A percentile compares a stretch with the other conserved stretches of the same genome.
phyloP scores from a whole-genome alignment of 345 rosid species.

The Streptanthus diversifolius region DNA sequence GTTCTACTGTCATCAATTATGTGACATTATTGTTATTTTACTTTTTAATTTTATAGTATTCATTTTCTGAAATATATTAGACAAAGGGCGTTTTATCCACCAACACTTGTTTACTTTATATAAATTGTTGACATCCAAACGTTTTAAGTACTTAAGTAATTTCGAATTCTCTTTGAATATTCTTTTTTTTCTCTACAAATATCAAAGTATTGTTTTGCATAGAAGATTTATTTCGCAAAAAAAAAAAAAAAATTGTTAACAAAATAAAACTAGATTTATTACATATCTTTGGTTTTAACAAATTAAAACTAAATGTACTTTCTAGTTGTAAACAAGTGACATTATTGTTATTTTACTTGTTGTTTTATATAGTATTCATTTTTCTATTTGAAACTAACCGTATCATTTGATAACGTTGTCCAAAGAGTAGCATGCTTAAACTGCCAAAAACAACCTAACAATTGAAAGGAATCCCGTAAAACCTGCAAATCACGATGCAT shows the following conservation, averaged over 20 bases:
- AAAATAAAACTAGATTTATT: too few relatives aligned
- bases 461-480: slow-evolving; percentile 25
- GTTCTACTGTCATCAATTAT: background rate
- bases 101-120: too few relatives aligned
- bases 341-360: background rate
- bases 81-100: too few relatives aligned
- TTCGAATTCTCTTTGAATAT: too few relatives aligned
- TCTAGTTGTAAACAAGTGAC: background rate
- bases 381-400: background rate
- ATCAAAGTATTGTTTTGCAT: too few relatives aligned
- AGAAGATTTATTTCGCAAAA: too few relatives aligned
- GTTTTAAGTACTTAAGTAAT: too few relatives aligned
- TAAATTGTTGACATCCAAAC: too few relatives aligned
- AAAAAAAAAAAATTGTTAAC: too few relatives aligned
- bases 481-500: slow-evolving; percentile 30
- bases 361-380: background rate
- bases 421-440: slow-evolving; percentile 13
- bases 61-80: background rate
- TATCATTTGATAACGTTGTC: slow-evolving; percentile 1
- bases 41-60: background rate
- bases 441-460: slow-evolving; percentile 11
- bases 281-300: too few relatives aligned
- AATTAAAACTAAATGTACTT: too few relatives aligned
- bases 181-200: too few relatives aligned
- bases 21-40: background rate